Percentiles rank a stretch among this genome's conserved stretches.
These are phyloP conservation scores for Hypsizygus marmoreus DNA, from an alignment of 768 basidiomycete genomes.

Conservation along the genomic window DNA sequence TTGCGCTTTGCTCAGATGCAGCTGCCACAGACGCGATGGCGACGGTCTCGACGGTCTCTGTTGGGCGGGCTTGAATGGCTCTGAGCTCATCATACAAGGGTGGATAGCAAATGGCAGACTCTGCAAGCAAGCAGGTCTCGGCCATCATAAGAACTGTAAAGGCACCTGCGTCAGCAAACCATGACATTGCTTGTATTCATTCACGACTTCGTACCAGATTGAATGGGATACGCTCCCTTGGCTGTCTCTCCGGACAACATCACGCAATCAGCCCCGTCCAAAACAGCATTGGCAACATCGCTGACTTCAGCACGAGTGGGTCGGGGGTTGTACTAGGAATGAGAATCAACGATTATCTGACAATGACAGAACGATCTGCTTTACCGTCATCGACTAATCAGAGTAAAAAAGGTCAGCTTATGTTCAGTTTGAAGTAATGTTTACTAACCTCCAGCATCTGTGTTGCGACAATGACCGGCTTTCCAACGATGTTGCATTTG, in stretches of 20 bases:
- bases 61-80: conserved; percentile 79
- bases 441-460: conserved; percentile 92
- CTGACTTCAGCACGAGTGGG: conserved; percentile 99
- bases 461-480: conserved; percentile 98
- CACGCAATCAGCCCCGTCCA: conserved; percentile 98
- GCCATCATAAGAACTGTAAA: conserved; percentile 95
- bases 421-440: conserved; percentile 1
- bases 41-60: conserved; percentile 93
- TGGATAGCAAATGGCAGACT: conserved; percentile 93
- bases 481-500: conserved; percentile 97
- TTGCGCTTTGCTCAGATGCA: conserved; percentile 91
- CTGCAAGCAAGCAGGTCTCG: conserved; percentile 96
- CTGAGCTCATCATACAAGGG: conserved; percentile 91
- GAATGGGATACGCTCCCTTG: conserved; percentile 94
- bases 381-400: conserved; percentile 87
- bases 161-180: neutral
- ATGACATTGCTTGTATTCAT: neutral
- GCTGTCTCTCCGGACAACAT: conserved; percentile 99
- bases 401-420: conserved; percentile 16
- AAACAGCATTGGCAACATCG: conserved; percentile 98
- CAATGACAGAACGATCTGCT: conserved; percentile 14
- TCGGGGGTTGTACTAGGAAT: conserved; percentile 88
- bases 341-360: conserved; percentile 5
- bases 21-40: conserved; percentile 96
- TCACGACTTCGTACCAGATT: conserved; percentile 67